Evolutionary conservation across 2,329 filamentous ascomycete genomes (phyloP), one percentile per base, ranked within the genome.

Genomic region (Phialocephala sp.): DNA sequence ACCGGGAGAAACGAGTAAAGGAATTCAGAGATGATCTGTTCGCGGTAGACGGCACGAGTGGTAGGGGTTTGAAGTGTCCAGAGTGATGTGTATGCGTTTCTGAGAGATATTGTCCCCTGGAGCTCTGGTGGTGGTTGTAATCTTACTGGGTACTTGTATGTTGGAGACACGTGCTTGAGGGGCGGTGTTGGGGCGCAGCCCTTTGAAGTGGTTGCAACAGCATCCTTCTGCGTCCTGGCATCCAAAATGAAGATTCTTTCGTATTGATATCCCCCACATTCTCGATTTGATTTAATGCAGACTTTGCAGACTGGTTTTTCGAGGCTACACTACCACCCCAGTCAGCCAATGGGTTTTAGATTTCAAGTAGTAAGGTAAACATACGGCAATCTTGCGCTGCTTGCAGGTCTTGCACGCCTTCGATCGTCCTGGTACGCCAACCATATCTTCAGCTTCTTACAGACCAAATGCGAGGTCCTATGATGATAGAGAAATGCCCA

Each of bases 11-110:
- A 74, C 8, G 66, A 63, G 45, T 68, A 62, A 22, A 77, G 58
- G 59, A 76, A 78, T 35, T 68, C 66, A 12, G 66, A 61, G 5
- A 78, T 63, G 20, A 78, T 71, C 18, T 76, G 73, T 43, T 76
- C 66, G 6, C 76, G 72, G 52, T 68, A 71, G 5, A 66, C 54
- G 1, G 68, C 65, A 32, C 66, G 62, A 3, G 63, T 64, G 11
- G 62, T 45, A 14, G 66, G 69, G 11, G 41, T 66, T 9, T 52
- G 55, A 12, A 66, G 52, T 8, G 41, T 60, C 55, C 52, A 64
- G 14, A 67, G 56, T n/a, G 64, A 59, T 11, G 50, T 36, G 32
- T 61, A 68, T 2, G 66, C 67, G 18, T 58, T 60, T 20, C 35
- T 60, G 5, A 63, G 65, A 8, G 60, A 18, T n/a, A 66, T 67